Base-by-base conservation (phyloP, 257 asterid genomes). In the Solanum lycopersicoides region DNA sequence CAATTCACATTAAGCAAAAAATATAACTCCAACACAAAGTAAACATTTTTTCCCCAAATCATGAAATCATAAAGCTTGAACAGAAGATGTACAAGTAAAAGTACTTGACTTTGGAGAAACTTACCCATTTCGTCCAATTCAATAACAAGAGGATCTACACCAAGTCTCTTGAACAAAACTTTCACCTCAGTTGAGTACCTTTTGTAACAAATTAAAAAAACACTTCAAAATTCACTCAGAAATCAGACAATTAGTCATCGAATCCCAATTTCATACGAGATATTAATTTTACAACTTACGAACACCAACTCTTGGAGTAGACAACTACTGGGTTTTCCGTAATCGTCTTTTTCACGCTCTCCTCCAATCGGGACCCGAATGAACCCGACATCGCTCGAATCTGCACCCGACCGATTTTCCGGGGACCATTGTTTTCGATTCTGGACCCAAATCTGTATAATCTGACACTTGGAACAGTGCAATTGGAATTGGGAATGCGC, bases 291-390 rank as follows among this genome's bases (percentile, higher is more conserved):
- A 34, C 32, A 10, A 94, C 99, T 90, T 82, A 97, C 99, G 98
- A 93, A 77, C 99, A 97, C 98, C 98, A 94, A 65, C 96, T 91
- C 90, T 97, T 97, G 91, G 99, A 95, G 91, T 97, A 97, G 60
- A 97, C 97, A 7, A 97, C 99, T 63, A 97, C 96, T 37, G 98
- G 97, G 87, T 92, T 93, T 7, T 92, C 95, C 35, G 83, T 84
- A 83, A 97, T 71, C 12, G 95, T 92, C 84, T 90, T 92, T 89
- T 92, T 92, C 66, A 97, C 95, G 12, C 89, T 86, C 66, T 91
- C 98, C 89, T 94, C 98, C 87, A 93, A 86, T 60, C 93, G 87
- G 34, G 94, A 90, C 35, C 95, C 98, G 53, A 92, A 93, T 15
- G 97, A 92, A 56, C 94, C 91, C 87, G 95, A 89, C 95, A 91